phyloP scores from a whole-genome alignment of 352 stramenopile species.

The Pythium volutum region DNA sequence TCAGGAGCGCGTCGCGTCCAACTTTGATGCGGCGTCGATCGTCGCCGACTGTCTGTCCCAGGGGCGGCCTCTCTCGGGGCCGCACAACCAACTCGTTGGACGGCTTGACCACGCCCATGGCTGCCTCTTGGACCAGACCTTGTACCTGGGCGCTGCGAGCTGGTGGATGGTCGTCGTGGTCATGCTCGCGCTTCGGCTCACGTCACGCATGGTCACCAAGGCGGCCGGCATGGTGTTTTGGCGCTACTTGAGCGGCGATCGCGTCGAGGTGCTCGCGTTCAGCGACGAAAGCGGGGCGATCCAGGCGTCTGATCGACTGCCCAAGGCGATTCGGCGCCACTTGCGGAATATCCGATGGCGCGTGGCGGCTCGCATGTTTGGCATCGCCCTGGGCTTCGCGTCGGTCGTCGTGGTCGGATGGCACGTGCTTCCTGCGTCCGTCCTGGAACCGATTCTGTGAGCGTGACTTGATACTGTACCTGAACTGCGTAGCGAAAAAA shows the following conservation, averaged over 20 bases:
- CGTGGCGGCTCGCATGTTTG: constrained; percentile 32
- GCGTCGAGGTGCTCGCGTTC: constrained; percentile 53
- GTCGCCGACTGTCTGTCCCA: constrained; percentile 6
- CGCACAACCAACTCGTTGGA: neutral
- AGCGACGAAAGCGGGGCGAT: constrained; percentile 49
- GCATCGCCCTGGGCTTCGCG: constrained; percentile 23
- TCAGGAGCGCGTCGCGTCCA: neutral
- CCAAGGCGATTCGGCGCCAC: constrained; percentile 33
- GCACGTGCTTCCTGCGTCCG: constrained; percentile 1
- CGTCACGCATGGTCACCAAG: constrained; percentile 45
- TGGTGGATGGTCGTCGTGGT: constrained; percentile 68
- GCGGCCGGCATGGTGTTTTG: constrained; percentile 45
- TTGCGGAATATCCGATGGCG: constrained; percentile 43
- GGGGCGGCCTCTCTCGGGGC: neutral
- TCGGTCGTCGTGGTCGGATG: constrained; percentile 13
- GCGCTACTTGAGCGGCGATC: constrained; percentile 49
- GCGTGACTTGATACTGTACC: neutral
- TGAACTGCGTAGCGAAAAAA: no score
- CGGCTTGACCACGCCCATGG: constrained; percentile 36
- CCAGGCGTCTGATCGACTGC: constrained; percentile 31
- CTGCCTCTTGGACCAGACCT: constrained; percentile 50
- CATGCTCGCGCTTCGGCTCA: constrained; percentile 41
- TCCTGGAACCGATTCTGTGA: constrained; percentile 14
- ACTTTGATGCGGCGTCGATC: neutral
- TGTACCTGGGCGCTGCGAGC: constrained; percentile 55